Base-by-base conservation (phyloP, 306 rosid genomes). In the Clitoria ternatea region DNA sequence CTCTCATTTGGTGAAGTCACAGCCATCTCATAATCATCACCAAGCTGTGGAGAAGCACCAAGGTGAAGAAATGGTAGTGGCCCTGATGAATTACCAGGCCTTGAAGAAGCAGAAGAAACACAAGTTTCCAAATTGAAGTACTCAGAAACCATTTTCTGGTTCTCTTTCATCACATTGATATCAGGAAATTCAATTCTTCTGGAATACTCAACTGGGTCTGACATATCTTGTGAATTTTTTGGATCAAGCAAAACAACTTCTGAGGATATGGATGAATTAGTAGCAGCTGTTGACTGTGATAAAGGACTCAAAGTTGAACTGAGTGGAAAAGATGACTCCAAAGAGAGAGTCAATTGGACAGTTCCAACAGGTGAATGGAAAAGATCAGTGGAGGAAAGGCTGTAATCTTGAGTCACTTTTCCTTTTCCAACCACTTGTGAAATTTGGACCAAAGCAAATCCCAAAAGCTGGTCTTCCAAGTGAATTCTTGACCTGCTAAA, bases 281-380 rank as follows among this genome's bases (percentile, higher is more conserved):
- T 66, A n/a, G 49, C 62, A n/a, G n/a, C n/a, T n/a, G n/a, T n/a
- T 3, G 85, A 74, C 62, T 85, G 81, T 0, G 88, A 77, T 53
- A 78, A 5, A n/a, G 79, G 80, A 63, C 33, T 73, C 29, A 55
- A 43, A 44, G 65, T 67, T 6, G 86, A 79, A 70, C 43, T 69
- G 13, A 27, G 15, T 52, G 84, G 80, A 65, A 81, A 74, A 3
- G 83, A 87, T 56, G 87, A 59, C 35, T 79, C 69, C 6, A 92
- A 74, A 37, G 87, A 82, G 1, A 94, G 86, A 50, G 81, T 82
- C 56, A 94, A 75, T n/a, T 81, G 80, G 20, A 94, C 86, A 44
- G 88, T 85, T 63, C 98, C 98, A n/a, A 97, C 97, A 2, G 98
- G 98, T 56, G 97, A 94, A 73, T 89, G 98, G 43, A 90, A 85